Percentiles rank a stretch among this genome's conserved stretches.
phyloP scores from a whole-genome alignment of 805 yeast species.

The Teunomyces funiuensis region DNA sequence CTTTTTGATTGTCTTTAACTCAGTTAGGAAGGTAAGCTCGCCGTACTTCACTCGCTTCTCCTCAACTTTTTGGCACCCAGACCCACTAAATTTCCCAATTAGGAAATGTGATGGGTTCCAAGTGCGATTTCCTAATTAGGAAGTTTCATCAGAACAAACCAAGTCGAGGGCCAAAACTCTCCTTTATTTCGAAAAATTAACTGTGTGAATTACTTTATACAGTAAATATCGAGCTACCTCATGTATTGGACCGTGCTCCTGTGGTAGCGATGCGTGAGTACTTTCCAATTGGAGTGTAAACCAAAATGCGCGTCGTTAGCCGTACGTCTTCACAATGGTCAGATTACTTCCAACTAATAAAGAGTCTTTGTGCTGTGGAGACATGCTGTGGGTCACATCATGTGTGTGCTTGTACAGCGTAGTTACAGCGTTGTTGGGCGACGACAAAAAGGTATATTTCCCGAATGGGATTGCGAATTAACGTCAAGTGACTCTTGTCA shows the following conservation, averaged over 20 bases:
- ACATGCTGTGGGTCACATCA: no score
- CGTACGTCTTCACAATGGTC: no score
- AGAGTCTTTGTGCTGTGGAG: no score
- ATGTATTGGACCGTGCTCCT: no score
- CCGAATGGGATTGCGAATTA: no score
- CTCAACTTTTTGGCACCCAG: conserved; percentile 4
- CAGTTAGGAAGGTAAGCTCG: conserved; percentile 7
- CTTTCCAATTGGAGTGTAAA: background rate
- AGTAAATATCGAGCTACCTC: no score
- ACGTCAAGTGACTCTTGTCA: no score
- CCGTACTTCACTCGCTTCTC: conserved; percentile 6
- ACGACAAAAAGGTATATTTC: no score
- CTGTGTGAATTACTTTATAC: background rate
- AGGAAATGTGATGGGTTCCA: conserved; percentile 20
- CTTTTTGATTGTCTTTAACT: background rate
- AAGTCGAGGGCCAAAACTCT: background rate
- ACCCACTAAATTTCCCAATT: conserved; percentile 18
- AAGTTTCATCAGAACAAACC: conserved; percentile 10
- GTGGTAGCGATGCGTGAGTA: background rate
- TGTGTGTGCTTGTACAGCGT: no score
- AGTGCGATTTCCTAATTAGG: conserved; percentile 18
- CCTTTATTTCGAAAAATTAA: background rate
- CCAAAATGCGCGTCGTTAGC: background rate
- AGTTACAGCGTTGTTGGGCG: no score
- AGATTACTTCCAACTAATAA: no score